These are phyloP conservation scores for Amylocarpus encephaloides DNA, from an alignment of 2,329 filamentous ascomycete species.

Conservation along the genomic window DNA sequence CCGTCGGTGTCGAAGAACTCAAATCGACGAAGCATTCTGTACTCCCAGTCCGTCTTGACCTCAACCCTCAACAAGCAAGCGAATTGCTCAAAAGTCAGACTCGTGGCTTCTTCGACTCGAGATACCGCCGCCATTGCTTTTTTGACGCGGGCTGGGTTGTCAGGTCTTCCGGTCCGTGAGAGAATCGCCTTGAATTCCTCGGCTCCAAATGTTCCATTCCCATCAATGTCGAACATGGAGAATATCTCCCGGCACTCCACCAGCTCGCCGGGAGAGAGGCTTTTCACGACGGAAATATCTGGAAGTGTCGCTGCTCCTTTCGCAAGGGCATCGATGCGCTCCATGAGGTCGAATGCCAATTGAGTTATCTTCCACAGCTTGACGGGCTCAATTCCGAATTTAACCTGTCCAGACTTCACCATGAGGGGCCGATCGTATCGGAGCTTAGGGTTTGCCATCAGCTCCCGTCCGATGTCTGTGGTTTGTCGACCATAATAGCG, in stretches of 20 bases:
- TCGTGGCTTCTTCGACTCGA: neutral
- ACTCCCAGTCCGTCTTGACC: constrained; percentile 3
- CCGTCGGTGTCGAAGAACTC: constrained; percentile 6
- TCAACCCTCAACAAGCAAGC: constrained; percentile 3
- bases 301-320: neutral
- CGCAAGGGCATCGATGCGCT: constrained; percentile 8
- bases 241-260: constrained; percentile 9
- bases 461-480: constrained; percentile 1
- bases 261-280: constrained; percentile 1
- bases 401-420: constrained; percentile 7
- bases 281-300: neutral
- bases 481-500: constrained; percentile 9
- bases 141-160: constrained; percentile 1
- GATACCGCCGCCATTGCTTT: constrained; percentile 8
- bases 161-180: neutral
- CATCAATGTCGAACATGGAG: constrained; percentile 9
- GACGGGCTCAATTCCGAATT: constrained; percentile 9
- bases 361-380: constrained; percentile 8
- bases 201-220: constrained; percentile 6
- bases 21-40: constrained; percentile 2
- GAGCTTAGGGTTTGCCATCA: constrained; percentile 11
- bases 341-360: constrained; percentile 7
- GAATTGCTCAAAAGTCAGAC: constrained; percentile 9
- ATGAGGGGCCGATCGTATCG: constrained; percentile 6
- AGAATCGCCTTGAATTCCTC: constrained; percentile 7